Conservation (phyloP, 2,329 filamentous ascomycete species). For the Fusarium algeriense region DNA sequence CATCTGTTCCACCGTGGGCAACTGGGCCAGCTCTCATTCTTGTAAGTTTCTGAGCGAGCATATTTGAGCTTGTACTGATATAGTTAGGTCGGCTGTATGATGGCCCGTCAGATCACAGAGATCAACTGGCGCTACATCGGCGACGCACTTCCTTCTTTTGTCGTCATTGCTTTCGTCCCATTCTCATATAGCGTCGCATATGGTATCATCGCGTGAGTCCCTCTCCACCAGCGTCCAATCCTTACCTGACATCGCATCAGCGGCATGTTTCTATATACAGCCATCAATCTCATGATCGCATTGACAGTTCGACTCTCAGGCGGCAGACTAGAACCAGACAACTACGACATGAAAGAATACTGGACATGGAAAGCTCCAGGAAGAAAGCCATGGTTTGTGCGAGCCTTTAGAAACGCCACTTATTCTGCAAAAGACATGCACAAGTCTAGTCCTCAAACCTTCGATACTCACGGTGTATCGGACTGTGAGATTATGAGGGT, state of each 20-base stretch:
- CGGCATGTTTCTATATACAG: constrained; percentile 35
- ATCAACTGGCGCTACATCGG: constrained; percentile 88
- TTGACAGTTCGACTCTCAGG: constrained; percentile 25
- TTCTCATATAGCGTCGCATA: constrained; percentile 88
- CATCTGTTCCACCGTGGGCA: constrained; percentile 78
- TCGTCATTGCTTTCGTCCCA: constrained; percentile 83
- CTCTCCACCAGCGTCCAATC: too few species aligned
- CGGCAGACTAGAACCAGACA: constrained; percentile 24
- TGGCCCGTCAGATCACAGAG: constrained; percentile 78
- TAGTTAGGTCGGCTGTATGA: constrained; percentile 75
- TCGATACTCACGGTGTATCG: not conserved
- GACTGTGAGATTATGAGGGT: constrained; percentile 33
- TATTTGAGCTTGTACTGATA: not conserved
- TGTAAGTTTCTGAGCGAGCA: not conserved
- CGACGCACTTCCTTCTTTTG: constrained; percentile 82
- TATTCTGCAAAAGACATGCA: not conserved
- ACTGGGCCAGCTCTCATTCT: constrained; percentile 83
- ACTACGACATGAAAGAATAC: constrained; percentile 43
- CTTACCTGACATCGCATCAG: not conserved
- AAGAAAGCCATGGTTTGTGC: constrained; percentile 33
- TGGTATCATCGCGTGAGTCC: constrained; percentile 72
- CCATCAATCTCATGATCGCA: constrained; percentile 27
- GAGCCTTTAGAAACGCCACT: not conserved
- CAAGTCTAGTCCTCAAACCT: not conserved
- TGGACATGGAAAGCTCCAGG: constrained; percentile 39